phyloP scores from a whole-genome alignment of 306 rosid genomes.

The Betula pendula region DNA sequence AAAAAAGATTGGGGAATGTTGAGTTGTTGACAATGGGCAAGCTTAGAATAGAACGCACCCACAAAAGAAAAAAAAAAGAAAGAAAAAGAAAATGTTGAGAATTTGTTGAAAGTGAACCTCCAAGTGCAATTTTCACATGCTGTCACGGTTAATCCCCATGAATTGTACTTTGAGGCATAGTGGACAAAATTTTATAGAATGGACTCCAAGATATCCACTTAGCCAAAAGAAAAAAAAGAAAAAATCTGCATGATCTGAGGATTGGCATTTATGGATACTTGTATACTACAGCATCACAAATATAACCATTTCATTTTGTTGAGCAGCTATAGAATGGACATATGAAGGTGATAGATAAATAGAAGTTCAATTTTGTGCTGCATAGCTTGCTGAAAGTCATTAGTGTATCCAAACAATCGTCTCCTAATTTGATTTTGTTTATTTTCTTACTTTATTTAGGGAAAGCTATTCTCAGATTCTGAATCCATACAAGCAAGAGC shows the following conservation, averaged over 20 bases:
- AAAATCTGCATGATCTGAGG: background rate
- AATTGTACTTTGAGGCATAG: background rate
- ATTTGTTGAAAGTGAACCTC: background rate
- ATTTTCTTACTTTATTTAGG: slow-evolving; percentile 51
- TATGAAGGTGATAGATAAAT: background rate
- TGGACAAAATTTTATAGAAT: background rate
- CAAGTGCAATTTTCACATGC: background rate
- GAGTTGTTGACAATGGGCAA: no score
- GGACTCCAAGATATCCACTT: background rate
- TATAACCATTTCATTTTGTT: background rate
- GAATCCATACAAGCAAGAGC: slow-evolving; percentile 94
- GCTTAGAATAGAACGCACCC: background rate
- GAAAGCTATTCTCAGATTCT: slow-evolving; percentile 83
- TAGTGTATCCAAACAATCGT: slow-evolving; percentile 5
- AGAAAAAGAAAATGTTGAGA: background rate
- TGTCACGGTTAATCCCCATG: background rate
- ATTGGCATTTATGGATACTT: background rate
- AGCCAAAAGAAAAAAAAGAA: background rate
- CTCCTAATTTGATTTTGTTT: slow-evolving; percentile 32
- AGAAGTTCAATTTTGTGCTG: slow-evolving; percentile 13
- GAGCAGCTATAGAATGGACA: background rate
- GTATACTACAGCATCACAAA: background rate
- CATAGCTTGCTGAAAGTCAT: slow-evolving; percentile 5
- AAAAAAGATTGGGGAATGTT: background rate
- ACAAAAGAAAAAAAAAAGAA: background rate